These are phyloP conservation scores for Aspergillus clavatus DNA, from an alignment of 2,329 filamentous ascomycete genomes.

Conservation along the genomic window DNA sequence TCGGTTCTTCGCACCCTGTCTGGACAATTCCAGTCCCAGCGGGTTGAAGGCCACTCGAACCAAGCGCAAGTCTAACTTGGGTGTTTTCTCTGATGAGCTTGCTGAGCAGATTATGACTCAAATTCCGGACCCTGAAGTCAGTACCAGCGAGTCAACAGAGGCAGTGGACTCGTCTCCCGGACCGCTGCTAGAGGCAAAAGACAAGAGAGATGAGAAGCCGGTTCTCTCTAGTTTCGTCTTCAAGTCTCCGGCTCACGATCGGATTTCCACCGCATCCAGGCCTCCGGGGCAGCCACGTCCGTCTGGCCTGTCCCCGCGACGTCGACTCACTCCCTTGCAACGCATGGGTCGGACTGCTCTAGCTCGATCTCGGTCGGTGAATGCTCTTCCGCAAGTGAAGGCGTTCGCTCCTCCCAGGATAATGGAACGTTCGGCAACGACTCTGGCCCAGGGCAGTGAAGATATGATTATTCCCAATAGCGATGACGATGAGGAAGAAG, in stretches of 20 bases:
- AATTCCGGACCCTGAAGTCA: constrained; percentile 35
- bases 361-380: constrained; percentile 36
- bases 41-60: constrained; percentile 31
- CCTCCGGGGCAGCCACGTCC: neutral
- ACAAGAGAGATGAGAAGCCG: neutral
- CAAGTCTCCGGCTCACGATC: neutral
- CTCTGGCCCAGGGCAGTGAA: constrained; percentile 44
- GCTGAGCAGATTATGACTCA: constrained; percentile 48
- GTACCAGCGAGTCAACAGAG: neutral
- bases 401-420: neutral
- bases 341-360: constrained; percentile 39
- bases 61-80: constrained; percentile 43
- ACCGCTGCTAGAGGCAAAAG: neutral
- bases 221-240: neutral
- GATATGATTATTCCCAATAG: constrained; percentile 50
- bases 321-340: constrained; percentile 36
- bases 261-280: neutral
- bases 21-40: constrained; percentile 37
- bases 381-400: constrained; percentile 17
- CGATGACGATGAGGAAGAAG: constrained; percentile 39
- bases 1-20: constrained; percentile 43
- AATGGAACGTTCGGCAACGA: constrained; percentile 12
- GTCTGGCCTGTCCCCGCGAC: constrained; percentile 2
- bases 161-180: neutral
- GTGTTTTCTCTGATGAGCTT: constrained; percentile 51